Conservation (phyloP, 192 early-diverging fungal genomes). For the Obelidium mucronatum region DNA sequence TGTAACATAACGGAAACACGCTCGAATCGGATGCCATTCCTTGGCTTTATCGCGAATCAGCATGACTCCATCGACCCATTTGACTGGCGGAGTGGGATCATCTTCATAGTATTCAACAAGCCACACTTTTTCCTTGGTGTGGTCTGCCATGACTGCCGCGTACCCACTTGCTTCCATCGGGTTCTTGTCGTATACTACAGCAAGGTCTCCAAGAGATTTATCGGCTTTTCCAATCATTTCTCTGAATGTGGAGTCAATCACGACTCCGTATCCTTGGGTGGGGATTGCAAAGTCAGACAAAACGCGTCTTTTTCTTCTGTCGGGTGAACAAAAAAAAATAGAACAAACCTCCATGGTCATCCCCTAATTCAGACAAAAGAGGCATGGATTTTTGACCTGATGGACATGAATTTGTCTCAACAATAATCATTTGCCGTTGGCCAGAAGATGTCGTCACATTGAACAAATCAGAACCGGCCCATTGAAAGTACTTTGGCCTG, state of each 20-base stretch:
- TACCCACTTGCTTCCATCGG: conserved; percentile 88
- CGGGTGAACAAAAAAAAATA: not conserved
- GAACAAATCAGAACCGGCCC: conserved; percentile 90
- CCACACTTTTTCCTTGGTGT: conserved; percentile 78
- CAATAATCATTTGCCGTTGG: conserved; percentile 90
- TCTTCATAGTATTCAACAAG: conserved; percentile 76
- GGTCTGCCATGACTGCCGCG: conserved; percentile 80
- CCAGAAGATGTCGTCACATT: conserved; percentile 78
- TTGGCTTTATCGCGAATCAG: conserved; percentile 68
- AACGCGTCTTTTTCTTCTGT: conserved; percentile 40
- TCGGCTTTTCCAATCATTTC: conserved; percentile 72
- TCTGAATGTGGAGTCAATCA: conserved; percentile 80
- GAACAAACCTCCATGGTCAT: conserved; percentile 65
- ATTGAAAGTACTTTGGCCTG: conserved; percentile 79
- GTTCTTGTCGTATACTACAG: conserved; percentile 89
- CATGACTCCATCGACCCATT: conserved; percentile 80
- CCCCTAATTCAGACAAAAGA: conserved; percentile 73
- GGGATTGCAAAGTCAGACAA: too few species aligned
- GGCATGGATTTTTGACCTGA: conserved; percentile 94
- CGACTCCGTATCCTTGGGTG: conserved; percentile 76
- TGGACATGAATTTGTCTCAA: conserved; percentile 92
- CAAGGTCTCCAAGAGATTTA: conserved; percentile 71
- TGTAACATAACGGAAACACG: conserved; percentile 89
- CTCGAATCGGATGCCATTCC: conserved; percentile 81
- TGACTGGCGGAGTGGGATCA: conserved; percentile 82